A percentile compares a stretch with the other conserved stretches of the same genome.
Conservation (phyloP, 768 basidiomycete genomes). For the Lentinula lateritia region DNA sequence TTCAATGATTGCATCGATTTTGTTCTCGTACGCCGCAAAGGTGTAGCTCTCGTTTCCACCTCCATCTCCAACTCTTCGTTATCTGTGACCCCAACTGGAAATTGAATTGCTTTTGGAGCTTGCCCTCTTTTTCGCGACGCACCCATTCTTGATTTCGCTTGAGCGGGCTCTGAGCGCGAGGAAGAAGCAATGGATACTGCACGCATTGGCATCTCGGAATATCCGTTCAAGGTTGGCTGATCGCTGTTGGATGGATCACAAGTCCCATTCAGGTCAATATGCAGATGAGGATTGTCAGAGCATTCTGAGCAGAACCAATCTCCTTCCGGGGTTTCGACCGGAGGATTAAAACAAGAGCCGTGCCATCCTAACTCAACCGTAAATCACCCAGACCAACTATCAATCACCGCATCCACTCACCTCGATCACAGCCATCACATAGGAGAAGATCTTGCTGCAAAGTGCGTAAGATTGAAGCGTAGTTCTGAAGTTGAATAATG, state of each 20-base stretch:
- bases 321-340: constrained; percentile 70
- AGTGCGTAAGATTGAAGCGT: constrained; percentile 5
- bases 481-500: neutral
- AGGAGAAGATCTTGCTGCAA: constrained; percentile 75
- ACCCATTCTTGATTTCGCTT: constrained; percentile 10
- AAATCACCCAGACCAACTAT: constrained; percentile 7
- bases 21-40: neutral
- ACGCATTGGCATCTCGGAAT: constrained; percentile 8
- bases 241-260: neutral
- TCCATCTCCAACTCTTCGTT: constrained; percentile 18
- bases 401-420: constrained; percentile 28
- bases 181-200: constrained; percentile 41
- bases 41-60: constrained; percentile 9
- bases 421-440: constrained; percentile 93
- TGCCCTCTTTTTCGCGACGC: neutral
- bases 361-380: constrained; percentile 62
- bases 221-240: neutral
- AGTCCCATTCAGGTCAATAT: neutral
- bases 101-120: constrained; percentile 5
- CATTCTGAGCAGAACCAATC: constrained; percentile 72
- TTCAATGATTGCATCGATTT: constrained; percentile 13
- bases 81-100: constrained; percentile 12
- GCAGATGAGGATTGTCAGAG: constrained; percentile 17
- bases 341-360: constrained; percentile 72
- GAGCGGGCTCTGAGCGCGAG: constrained; percentile 20